A percentile compares a stretch with the other conserved stretches of the same genome.
Conservation (phyloP, 2,329 filamentous ascomycete genomes). For the Stagonosporopsis tanaceti region DNA sequence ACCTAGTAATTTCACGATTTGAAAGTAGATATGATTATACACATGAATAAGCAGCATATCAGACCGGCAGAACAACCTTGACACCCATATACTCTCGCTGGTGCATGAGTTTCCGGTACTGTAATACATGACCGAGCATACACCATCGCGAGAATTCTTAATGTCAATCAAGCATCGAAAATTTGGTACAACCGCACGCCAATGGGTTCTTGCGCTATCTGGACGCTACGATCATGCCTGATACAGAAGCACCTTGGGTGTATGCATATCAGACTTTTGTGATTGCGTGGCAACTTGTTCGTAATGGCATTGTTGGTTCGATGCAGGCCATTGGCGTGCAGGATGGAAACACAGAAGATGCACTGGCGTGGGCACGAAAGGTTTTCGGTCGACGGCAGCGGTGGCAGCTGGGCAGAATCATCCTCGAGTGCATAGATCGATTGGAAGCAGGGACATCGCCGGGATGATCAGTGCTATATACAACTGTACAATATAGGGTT, state of each 20-base stretch:
- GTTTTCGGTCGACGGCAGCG: slow-evolving; percentile 24
- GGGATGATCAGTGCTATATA: background rate
- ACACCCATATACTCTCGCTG: slow-evolving; percentile 35
- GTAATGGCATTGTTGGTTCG: slow-evolving; percentile 18
- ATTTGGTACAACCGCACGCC: slow-evolving; percentile 29
- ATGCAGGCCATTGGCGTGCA: slow-evolving; percentile 29
- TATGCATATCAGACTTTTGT: slow-evolving; percentile 35
- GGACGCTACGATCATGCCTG: slow-evolving; percentile 19
- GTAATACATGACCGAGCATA: slow-evolving; percentile 25
- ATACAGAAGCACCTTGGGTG: slow-evolving; percentile 31
- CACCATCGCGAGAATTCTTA: slow-evolving; percentile 27
- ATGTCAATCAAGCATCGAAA: slow-evolving; percentile 23
- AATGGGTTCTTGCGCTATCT: slow-evolving; percentile 37
- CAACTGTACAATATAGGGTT: background rate
- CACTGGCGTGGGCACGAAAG: slow-evolving; percentile 28
- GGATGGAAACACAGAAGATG: slow-evolving; percentile 25
- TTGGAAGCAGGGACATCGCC: slow-evolving; percentile 7
- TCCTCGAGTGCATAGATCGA: slow-evolving; percentile 26
- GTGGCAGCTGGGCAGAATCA: slow-evolving; percentile 31
- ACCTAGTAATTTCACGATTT: too few species aligned
- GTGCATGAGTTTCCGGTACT: slow-evolving; percentile 32
- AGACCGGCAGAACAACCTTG: slow-evolving; percentile 33
- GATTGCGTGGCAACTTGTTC: slow-evolving; percentile 34
- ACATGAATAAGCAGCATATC: background rate
- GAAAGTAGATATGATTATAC: background rate